phyloP scores from a whole-genome alignment of 1,139 yeast genomes.

The Pichia sp. region DNA sequence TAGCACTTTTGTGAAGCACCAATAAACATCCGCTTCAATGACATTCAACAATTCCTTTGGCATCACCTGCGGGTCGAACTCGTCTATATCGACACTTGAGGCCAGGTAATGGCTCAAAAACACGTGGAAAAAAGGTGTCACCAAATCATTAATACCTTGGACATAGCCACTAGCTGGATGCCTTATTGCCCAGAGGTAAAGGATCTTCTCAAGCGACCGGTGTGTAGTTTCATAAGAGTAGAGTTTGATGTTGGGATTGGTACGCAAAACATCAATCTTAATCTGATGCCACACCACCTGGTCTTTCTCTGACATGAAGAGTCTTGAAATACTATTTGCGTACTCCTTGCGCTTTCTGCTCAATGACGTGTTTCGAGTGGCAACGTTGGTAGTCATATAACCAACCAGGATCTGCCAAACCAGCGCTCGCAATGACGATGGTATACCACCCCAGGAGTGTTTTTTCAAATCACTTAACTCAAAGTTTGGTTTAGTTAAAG shows the following conservation, averaged over 20 bases:
- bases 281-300: constrained; percentile 93
- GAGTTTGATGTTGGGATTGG: constrained; percentile 77
- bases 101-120: constrained; percentile 64
- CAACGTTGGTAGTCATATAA: constrained; percentile 78
- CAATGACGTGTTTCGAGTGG: constrained; percentile 63
- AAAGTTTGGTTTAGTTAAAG: constrained; percentile 55
- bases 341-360: constrained; percentile 83
- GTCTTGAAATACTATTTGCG: constrained; percentile 54
- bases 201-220: constrained; percentile 65
- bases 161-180: constrained; percentile 99
- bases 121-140: constrained; percentile 89
- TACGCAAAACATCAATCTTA: constrained; percentile 89
- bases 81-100: constrained; percentile 36
- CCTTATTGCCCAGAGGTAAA: constrained; percentile 92
- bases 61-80: constrained; percentile 56
- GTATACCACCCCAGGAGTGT: constrained; percentile 93
- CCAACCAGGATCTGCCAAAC: constrained; percentile 91
- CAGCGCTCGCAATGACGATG: constrained; percentile 69
- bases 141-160: constrained; percentile 96
- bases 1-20: constrained; percentile 87
- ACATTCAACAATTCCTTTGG: constrained; percentile 48
- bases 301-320: constrained; percentile 57
- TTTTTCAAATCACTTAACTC: constrained; percentile 63
- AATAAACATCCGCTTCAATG: constrained; percentile 91
- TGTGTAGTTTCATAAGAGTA: constrained; percentile 70